phyloP scores from a whole-genome alignment of 1,139 yeast genomes.

The Debaryomyces psychrophilus region DNA sequence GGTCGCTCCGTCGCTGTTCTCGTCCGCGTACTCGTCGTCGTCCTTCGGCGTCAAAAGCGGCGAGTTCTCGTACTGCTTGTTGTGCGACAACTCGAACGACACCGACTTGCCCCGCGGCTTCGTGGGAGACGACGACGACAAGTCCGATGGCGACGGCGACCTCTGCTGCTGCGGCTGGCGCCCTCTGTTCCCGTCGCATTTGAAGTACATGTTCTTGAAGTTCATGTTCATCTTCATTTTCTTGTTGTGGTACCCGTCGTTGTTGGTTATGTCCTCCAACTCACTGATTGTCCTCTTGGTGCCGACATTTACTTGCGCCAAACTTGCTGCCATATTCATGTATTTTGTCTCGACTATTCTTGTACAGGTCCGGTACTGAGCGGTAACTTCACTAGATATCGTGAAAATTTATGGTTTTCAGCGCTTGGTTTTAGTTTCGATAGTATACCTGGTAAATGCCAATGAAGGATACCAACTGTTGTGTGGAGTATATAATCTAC shows the following conservation, averaged over 20 bases:
- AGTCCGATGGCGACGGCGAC: conserved; percentile 33
- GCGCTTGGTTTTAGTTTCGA: neutral
- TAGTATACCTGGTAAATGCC: conserved; percentile 11
- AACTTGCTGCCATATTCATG: conserved; percentile 29
- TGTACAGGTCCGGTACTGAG: conserved; percentile 9
- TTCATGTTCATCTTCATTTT: conserved; percentile 15
- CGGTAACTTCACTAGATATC: conserved; percentile 5
- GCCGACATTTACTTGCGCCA: conserved; percentile 25
- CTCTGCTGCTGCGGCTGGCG: conserved; percentile 18
- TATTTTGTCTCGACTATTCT: neutral
- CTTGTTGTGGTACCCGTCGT: conserved; percentile 16
- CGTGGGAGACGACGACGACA: conserved; percentile 20
- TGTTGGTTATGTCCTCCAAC: conserved; percentile 40
- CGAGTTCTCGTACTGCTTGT: conserved; percentile 32
- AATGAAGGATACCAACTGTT: conserved; percentile 12
- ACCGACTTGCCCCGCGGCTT: conserved; percentile 26
- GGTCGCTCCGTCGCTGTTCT: conserved; percentile 2
- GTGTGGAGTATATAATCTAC: conserved; percentile 6
- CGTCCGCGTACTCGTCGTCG: conserved; percentile 35
- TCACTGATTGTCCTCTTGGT: conserved; percentile 39
- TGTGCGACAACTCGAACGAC: conserved; percentile 27
- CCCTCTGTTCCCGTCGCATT: conserved; percentile 10
- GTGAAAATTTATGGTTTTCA: conserved; percentile 2
- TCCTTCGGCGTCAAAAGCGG: conserved; percentile 50
- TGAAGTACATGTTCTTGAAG: conserved; percentile 12